Conservation (phyloP, 179 eudicot species). For the Camellia oleifera region DNA sequence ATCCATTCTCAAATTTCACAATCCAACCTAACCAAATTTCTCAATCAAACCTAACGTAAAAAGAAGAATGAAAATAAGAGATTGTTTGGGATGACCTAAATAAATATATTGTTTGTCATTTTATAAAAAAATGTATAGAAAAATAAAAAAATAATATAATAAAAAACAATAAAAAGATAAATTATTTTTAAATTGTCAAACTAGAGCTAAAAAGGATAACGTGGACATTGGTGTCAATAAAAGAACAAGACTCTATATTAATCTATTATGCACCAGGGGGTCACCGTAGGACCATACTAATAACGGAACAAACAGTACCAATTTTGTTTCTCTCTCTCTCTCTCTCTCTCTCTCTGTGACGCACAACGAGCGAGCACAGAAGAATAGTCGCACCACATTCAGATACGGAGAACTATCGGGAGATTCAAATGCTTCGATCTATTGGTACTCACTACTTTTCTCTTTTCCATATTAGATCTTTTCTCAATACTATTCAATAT, state of each 20-base stretch:
- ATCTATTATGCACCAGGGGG: background rate
- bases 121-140: too few relatives aligned
- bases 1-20: too few relatives aligned
- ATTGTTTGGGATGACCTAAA: too few relatives aligned
- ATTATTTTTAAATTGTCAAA: too few relatives aligned
- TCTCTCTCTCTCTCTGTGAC: background rate
- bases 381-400: background rate
- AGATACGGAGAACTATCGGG: background rate
- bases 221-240: background rate
- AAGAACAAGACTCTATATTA: background rate
- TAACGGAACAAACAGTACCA: slow-evolving; percentile 1
- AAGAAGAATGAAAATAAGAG: too few relatives aligned
- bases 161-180: too few relatives aligned
- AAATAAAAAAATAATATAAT: too few relatives aligned
- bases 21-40: too few relatives aligned
- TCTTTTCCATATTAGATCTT: background rate
- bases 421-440: background rate
- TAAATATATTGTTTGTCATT: too few relatives aligned
- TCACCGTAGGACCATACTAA: background rate
- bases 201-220: background rate
- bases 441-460: background rate
- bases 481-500: background rate
- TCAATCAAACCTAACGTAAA: too few relatives aligned
- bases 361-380: background rate
- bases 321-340: background rate